A percentile compares a stretch with the other conserved stretches of the same genome.
Conservation (phyloP, 164 flowering plant species). For the Liriodendron chinense region DNA sequence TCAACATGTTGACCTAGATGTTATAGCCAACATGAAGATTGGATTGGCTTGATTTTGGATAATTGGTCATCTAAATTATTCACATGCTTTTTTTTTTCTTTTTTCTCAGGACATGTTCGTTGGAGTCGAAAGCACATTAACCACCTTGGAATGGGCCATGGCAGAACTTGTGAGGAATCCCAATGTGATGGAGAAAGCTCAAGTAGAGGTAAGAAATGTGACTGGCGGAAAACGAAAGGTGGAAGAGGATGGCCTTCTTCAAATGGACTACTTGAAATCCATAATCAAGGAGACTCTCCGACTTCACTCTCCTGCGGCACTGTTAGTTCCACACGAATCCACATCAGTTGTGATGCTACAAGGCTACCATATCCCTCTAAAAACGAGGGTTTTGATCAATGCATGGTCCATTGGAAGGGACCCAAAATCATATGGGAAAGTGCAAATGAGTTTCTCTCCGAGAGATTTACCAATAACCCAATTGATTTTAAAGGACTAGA, state of each 20-base stretch:
- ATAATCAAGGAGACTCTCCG: constrained; percentile 31
- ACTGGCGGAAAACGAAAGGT: constrained; percentile 18
- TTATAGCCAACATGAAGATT: too few species aligned
- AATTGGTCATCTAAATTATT: too few species aligned
- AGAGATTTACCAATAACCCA: constrained; percentile 17
- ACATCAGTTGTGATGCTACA: constrained; percentile 14
- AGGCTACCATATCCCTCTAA: constrained; percentile 25
- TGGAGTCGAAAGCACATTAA: too few species aligned
- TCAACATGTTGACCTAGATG: too few species aligned
- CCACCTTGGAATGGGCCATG: too few species aligned
- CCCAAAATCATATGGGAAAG: constrained; percentile 20
- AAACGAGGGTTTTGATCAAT: constrained; percentile 25
- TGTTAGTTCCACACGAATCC: constrained; percentile 27
- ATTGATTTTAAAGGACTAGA: constrained; percentile 29
- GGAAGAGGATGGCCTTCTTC: constrained; percentile 22
- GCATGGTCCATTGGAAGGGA: constrained; percentile 30
- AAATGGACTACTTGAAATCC: constrained; percentile 26
- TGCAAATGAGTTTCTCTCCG: constrained; percentile 29
- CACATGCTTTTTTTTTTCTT: too few species aligned
- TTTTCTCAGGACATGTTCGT: too few species aligned
- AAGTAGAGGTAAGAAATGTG: too few species aligned
- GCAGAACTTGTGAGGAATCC: too few species aligned
- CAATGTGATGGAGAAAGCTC: too few species aligned
- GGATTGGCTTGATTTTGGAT: too few species aligned
- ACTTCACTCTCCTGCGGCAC: constrained; percentile 29